Percentiles rank a stretch among this genome's conserved stretches.
These are phyloP conservation scores for Anastatica hierochuntica DNA, from an alignment of 345 rosid species.

Conservation along the genomic window DNA sequence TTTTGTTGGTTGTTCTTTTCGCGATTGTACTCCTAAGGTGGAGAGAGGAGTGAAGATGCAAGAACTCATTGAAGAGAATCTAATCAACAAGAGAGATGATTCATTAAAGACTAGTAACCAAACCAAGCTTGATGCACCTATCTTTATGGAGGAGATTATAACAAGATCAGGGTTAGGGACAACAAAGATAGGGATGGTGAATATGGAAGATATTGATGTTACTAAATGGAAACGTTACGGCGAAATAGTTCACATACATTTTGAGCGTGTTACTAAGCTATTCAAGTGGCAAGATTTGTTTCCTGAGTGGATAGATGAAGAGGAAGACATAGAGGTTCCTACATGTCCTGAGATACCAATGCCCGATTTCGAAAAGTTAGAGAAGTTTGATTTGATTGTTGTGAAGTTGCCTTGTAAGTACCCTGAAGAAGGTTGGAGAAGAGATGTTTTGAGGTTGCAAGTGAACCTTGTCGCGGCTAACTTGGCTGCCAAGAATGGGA, in stretches of 20 bases:
- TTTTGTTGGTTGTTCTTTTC: conserved; percentile 60
- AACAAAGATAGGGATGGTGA: conserved; percentile 68
- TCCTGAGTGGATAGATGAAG: conserved; percentile 98
- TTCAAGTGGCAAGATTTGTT: conserved; percentile 71
- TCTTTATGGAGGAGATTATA: conserved; percentile 42
- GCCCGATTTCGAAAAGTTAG: conserved; percentile 46
- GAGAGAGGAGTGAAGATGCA: conserved; percentile 59
- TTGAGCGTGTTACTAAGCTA: conserved; percentile 46
- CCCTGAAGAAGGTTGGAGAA: conserved; percentile 75
- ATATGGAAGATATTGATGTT: conserved; percentile 60
- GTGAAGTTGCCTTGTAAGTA: conserved; percentile 66
- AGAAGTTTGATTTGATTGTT: conserved; percentile 57
- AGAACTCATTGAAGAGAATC: conserved; percentile 29
- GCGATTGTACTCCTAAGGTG: conserved; percentile 70
- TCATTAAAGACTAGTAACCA: conserved; percentile 1
- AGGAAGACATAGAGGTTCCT: conserved; percentile 60
- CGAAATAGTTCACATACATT: conserved; percentile 37
- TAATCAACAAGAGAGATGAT: conserved; percentile 9
- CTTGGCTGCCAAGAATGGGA: conserved; percentile 49
- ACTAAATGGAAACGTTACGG: conserved; percentile 55
- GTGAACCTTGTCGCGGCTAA: conserved; percentile 64
- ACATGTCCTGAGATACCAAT: conserved; percentile 81
- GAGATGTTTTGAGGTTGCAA: conserved; percentile 80
- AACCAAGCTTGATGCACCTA: conserved; percentile 52
- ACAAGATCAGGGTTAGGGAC: conserved; percentile 31